A percentile compares a stretch with the other conserved stretches of the same genome.
Evolutionary conservation across 768 basidiomycete species (phyloP).

Genomic region (Tulasnella sp.): DNA sequence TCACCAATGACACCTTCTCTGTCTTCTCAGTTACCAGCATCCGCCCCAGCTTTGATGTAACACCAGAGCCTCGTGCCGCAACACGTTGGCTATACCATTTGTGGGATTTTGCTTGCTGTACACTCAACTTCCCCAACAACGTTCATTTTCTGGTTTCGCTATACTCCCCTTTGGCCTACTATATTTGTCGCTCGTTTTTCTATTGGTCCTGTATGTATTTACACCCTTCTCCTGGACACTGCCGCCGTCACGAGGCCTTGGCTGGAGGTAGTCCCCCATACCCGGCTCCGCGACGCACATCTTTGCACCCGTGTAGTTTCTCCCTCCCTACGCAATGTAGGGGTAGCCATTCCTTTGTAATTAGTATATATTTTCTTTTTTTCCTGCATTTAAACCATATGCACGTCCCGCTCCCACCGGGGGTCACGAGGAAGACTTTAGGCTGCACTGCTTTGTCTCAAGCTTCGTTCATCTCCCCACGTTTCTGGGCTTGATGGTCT

Average conservation of each 20-base stretch:
- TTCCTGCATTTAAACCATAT: not conserved
- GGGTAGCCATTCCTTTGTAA: not conserved
- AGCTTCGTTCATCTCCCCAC: too few relatives aligned
- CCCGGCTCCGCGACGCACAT: not conserved
- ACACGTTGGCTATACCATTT: not conserved
- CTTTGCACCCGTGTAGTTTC: not conserved
- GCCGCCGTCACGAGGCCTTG: not conserved
- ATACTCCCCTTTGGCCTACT: constrained; percentile 2
- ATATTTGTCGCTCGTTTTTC: not conserved
- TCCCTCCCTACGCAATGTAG: not conserved
- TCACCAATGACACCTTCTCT: not conserved
- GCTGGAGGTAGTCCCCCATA: not conserved
- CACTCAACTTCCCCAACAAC: not conserved
- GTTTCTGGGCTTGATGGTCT: too few relatives aligned
- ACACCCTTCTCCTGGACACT: not conserved
- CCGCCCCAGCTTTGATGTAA: not conserved
- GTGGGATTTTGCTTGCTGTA: not conserved
- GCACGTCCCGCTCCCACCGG: not conserved
- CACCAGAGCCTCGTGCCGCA: not conserved
- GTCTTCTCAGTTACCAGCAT: not conserved
- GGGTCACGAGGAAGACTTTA: not conserved
- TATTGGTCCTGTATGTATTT: not conserved
- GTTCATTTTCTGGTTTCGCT: not conserved
- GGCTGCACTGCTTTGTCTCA: not conserved
- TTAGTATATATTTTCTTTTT: not conserved